Base-by-base conservation (phyloP, 495 filamentous ascomycete genomes). In the Cudoniella acicularis region DNA sequence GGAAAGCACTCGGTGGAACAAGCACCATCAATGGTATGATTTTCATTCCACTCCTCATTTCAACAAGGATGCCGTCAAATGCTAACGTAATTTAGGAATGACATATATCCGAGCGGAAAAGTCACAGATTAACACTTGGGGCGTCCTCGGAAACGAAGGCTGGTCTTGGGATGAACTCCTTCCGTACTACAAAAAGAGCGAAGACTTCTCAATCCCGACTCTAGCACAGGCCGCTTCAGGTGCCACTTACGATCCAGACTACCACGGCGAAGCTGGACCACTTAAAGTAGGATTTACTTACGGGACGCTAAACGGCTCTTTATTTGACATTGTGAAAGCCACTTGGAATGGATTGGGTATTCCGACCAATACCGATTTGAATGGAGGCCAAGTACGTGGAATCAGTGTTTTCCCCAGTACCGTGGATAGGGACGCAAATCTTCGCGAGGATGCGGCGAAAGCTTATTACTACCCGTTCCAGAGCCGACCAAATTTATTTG, bases 1-100 rank as follows among this genome's bases (percentile, higher is more conserved):
- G 81, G 20, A 82, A 77, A 61, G 76, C 77, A 0, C 67, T 83
- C 1, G 79, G 76, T 18, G 82, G 82, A 4, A 78, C 78, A 4
- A 81, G 77, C 56, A 69, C 71, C 18, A 79, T 82, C 55, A 83
- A 82, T 63, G 79, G 77, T 73, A 56, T 59, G 48, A n/a, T n/a
- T n/a, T n/a, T n/a, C n/a, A n/a, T n/a, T n/a, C n/a, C n/a, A n/a
- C n/a, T n/a, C n/a, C n/a, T n/a, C n/a, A n/a, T n/a, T n/a, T n/a
- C n/a, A n/a, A n/a, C n/a, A n/a, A n/a, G n/a, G n/a, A n/a, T n/a
- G n/a, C n/a, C n/a, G n/a, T n/a, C n/a, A n/a, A n/a, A n/a, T n/a
- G n/a, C n/a, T n/a, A n/a, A n/a, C n/a, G n/a, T n/a, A n/a, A n/a
- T n/a, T n/a, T n/a, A n/a, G n/a, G n/a, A n/a, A n/a, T n/a, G n/a